phyloP scores from a whole-genome alignment of 1,139 yeast genomes.

The Debaryomyces psychrophilus region DNA sequence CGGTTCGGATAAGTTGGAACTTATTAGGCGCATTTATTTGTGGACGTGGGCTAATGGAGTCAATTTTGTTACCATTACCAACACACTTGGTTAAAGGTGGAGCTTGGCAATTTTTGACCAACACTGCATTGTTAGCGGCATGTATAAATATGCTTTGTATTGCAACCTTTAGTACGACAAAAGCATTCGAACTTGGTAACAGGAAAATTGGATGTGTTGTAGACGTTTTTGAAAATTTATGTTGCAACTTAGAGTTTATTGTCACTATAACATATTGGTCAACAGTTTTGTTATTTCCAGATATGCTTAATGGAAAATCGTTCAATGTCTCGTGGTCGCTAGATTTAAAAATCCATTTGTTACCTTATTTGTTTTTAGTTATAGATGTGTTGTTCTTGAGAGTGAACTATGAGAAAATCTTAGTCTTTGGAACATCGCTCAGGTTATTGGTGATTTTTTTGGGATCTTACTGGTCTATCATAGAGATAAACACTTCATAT shows the following conservation, averaged over 20 bases:
- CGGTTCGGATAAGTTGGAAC: not conserved
- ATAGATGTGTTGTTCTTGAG: slow-evolving; percentile 10
- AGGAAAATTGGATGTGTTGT: not conserved
- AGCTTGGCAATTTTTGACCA: slow-evolving; percentile 69
- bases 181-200: not conserved
- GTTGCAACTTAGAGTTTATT: slow-evolving; percentile 23
- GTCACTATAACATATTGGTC: slow-evolving; percentile 30
- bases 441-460: slow-evolving; percentile 7
- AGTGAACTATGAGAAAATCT: slow-evolving; percentile 1
- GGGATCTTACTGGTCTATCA: slow-evolving; percentile 10
- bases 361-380: slow-evolving; percentile 23
- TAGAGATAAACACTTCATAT: slow-evolving; percentile 14
- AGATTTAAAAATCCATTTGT: slow-evolving; percentile 28
- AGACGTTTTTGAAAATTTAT: slow-evolving; percentile 15
- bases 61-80: slow-evolving; percentile 40
- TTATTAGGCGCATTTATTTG: not conserved
- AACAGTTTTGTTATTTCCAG: slow-evolving; percentile 22
- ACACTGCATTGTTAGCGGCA: slow-evolving; percentile 40
- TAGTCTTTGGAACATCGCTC: slow-evolving; percentile 6
- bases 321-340: slow-evolving; percentile 21
- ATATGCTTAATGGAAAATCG: slow-evolving; percentile 22
- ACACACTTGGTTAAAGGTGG: slow-evolving; percentile 56
- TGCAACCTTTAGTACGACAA: not conserved
- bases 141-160: slow-evolving; percentile 5
- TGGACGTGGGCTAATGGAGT: not conserved